These are phyloP conservation scores for Trapa bicornis DNA, from an alignment of 345 rosid genomes.

Conservation along the genomic window DNA sequence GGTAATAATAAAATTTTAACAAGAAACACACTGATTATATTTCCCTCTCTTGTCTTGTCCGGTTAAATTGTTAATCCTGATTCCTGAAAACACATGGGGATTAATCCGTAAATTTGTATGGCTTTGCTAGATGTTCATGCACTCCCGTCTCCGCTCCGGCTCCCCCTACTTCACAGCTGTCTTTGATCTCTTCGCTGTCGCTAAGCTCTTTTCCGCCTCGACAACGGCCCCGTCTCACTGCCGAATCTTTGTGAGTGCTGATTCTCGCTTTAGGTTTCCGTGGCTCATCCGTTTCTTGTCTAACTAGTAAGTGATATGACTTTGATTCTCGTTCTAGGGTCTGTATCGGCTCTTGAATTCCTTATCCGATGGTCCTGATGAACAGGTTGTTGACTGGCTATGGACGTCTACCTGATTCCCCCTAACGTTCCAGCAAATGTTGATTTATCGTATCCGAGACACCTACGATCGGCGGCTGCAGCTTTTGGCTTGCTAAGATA, in stretches of 20 bases:
- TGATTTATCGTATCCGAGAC: slow-evolving; percentile 12
- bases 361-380: not conserved
- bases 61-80: too few species aligned
- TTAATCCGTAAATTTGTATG: too few species aligned
- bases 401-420: slow-evolving; percentile 22
- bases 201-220: not conserved
- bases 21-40: too few species aligned
- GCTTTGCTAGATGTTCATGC: too few species aligned
- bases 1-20: too few species aligned
- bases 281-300: not conserved
- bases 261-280: not conserved
- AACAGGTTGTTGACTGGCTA: slow-evolving; percentile 11
- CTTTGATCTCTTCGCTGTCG: not conserved
- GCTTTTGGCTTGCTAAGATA: slow-evolving; percentile 12
- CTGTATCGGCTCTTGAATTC: not conserved
- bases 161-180: not conserved
- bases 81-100: too few species aligned
- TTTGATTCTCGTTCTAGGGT: not conserved
- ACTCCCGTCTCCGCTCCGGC: not conserved
- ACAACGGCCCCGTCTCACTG: not conserved
- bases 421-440: slow-evolving; percentile 17
- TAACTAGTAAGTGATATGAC: not conserved
- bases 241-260: not conserved
- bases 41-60: too few species aligned
- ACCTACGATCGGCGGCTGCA: slow-evolving; percentile 18